Evolutionary conservation across 129 eudicot genomes (phyloP).

Genomic region (Arctium minus): DNA sequence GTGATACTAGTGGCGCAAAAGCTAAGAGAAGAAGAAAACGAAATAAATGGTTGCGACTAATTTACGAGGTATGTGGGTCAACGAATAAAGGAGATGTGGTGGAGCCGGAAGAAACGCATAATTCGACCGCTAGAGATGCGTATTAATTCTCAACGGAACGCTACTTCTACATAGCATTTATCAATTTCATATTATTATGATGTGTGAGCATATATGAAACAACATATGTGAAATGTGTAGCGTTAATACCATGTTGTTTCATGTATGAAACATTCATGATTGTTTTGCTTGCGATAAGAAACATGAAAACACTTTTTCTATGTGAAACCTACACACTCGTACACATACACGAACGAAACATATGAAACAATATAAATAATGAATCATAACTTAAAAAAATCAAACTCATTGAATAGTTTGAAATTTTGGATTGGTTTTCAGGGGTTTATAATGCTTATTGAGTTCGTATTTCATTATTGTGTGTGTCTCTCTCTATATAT

Average conservation of each 20-base stretch:
- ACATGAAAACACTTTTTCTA: background rate
- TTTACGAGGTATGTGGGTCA: constrained; percentile 28
- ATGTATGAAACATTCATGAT: background rate
- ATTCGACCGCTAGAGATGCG: background rate
- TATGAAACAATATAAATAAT: background rate
- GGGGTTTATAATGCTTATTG: background rate
- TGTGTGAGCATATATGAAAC: background rate
- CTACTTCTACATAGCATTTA: background rate
- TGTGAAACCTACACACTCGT: background rate
- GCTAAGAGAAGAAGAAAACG: background rate
- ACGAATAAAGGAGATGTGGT: constrained; percentile 32
- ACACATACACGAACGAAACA: background rate
- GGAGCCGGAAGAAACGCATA: background rate
- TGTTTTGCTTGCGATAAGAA: background rate
- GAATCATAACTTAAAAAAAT: background rate
- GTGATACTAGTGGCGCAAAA: background rate
- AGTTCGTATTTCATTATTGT: background rate
- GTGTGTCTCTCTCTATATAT: background rate
- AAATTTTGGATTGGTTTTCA: background rate
- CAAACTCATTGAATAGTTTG: too few species aligned
- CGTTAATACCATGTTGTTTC: background rate
- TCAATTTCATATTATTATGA: background rate
- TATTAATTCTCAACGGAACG: background rate
- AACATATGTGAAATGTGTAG: background rate
- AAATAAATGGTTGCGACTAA: constrained; percentile 19